Evolutionary conservation across 2,329 filamentous ascomycete species (phyloP).

Genomic region (Cordyceps cicadae): DNA sequence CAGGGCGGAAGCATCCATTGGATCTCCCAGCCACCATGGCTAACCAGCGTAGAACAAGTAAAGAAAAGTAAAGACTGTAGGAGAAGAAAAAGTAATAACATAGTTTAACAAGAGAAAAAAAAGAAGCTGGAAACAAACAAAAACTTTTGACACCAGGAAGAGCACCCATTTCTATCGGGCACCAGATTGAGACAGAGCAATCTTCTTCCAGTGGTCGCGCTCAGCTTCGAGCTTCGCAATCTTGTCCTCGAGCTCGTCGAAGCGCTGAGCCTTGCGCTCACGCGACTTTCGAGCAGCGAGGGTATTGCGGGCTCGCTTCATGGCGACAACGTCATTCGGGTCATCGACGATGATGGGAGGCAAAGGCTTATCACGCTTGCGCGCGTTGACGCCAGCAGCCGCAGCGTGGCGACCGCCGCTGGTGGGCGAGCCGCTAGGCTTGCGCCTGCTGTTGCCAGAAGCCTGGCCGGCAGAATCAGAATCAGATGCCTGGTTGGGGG

Average conservation of each 20-base stretch:
- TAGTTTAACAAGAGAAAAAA: slow-evolving; percentile 11
- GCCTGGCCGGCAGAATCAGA: slow-evolving; percentile 35
- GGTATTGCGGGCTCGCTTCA: slow-evolving; percentile 92
- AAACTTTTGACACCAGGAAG: slow-evolving; percentile 15
- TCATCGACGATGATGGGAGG: slow-evolving; percentile 72
- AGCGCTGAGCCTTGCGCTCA: slow-evolving; percentile 70
- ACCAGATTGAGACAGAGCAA: slow-evolving; percentile 37
- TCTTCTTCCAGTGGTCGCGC: slow-evolving; percentile 56
- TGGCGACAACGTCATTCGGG: slow-evolving; percentile 62
- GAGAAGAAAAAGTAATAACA: neutral
- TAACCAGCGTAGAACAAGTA: slow-evolving; percentile 2
- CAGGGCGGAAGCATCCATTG: neutral
- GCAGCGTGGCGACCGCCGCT: slow-evolving; percentile 54
- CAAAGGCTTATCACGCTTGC: slow-evolving; percentile 72
- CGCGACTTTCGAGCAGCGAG: slow-evolving; percentile 90
- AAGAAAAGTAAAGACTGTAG: neutral
- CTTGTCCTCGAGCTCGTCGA: slow-evolving; percentile 65
- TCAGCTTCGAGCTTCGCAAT: slow-evolving; percentile 62
- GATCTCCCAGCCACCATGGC: slow-evolving; percentile 10
- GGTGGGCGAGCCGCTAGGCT: slow-evolving; percentile 37
- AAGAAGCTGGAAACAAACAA: slow-evolving; percentile 18
- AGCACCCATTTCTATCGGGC: slow-evolving; percentile 20
- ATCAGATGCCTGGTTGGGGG: slow-evolving; percentile 37
- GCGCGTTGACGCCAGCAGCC: slow-evolving; percentile 60
- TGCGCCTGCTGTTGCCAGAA: slow-evolving; percentile 36